Evolutionary conservation across 2,329 filamentous ascomycete species (phyloP), one percentile per base, ranked within the genome.

Genomic region (Epichloe amarillans): DNA sequence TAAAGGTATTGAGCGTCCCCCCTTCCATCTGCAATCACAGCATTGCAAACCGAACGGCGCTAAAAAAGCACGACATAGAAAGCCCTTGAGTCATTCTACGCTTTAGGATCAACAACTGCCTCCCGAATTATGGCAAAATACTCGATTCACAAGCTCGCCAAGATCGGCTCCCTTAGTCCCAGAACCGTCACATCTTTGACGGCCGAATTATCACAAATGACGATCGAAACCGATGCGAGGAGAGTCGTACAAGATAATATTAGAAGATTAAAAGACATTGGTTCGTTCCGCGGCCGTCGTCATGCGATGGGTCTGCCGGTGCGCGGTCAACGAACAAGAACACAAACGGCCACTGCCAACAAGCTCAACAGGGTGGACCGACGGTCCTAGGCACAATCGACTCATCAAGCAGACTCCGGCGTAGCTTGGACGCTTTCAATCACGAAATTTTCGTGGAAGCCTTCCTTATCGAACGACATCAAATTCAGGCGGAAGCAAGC

Each of bases 301-400:
- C 93, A 98, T 73, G 91, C 91, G 52, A 90, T 97, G 84, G 81
- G 84, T 54, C 70, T 97, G 71, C 93, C 93, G 4, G 91, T 93
- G 50, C 79, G 93, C 58, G 93, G 93, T 59, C 93, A 98, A 71
- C 80, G 77, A 60, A 97, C 93, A 53, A 83, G 87, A 64, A 87
- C 74, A 64, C 91, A 85, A 67, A 83, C 75, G 56, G 63, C 70
- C 55, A 82, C 73, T 26, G 73, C 80, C 45, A 77, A 72, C 65
- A 83, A 76, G 63, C 68, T 85, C 64, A 86, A 86, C 66, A 70
- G 63, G 55, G 61, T 82, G 41, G 72, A 81, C 55, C 61, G 64
- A 42, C 57, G 57, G 40, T 58, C 62, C 37, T 66, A 55, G 55
- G 19, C 49, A 30, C 7, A 35, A 33, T 19, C n/a, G 2, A 8